A percentile compares a stretch with the other conserved stretches of the same genome.
phyloP scores from a whole-genome alignment of 2,329 filamentous ascomycete species.

The Zasmidium citrigriseum region DNA sequence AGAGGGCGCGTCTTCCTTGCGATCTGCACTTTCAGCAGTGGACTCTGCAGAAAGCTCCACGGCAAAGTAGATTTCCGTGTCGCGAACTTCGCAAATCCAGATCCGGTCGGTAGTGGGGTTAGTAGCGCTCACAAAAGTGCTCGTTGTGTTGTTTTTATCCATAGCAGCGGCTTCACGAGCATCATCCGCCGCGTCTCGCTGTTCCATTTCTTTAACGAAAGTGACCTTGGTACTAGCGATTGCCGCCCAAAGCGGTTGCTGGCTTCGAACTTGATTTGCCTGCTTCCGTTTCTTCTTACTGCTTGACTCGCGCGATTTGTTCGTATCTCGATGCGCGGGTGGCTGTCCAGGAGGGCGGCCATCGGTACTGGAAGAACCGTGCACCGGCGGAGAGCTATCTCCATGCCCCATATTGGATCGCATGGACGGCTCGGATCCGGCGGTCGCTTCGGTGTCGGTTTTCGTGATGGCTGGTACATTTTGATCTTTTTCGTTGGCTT shows the following conservation, averaged over 20 bases:
- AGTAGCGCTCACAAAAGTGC: constrained; percentile 70
- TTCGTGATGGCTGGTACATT: constrained; percentile 30
- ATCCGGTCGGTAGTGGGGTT: constrained; percentile 62
- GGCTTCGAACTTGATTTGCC: constrained; percentile 83
- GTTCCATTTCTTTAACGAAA: constrained; percentile 76
- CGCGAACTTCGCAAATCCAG: constrained; percentile 78
- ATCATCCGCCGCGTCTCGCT: constrained; percentile 75
- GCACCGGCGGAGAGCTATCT: constrained; percentile 27
- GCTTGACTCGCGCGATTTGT: constrained; percentile 56
- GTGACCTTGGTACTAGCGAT: constrained; percentile 96
- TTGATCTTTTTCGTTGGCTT: constrained; percentile 36
- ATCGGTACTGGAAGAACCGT: constrained; percentile 41
- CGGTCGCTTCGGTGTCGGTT: constrained; percentile 33
- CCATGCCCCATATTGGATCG: constrained; percentile 20
- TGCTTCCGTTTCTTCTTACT: constrained; percentile 87
- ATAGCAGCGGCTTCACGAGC: constrained; percentile 73
- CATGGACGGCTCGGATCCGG: constrained; percentile 24
- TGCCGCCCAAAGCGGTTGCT: constrained; percentile 91
- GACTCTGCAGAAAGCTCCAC: constrained; percentile 35
- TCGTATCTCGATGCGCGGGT: constrained; percentile 54
- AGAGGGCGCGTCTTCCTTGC: constrained; percentile 42
- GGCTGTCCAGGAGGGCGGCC: constrained; percentile 53
- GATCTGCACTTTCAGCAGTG: constrained; percentile 23
- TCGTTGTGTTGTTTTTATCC: constrained; percentile 59
- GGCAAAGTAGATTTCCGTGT: constrained; percentile 73